Evolutionary conservation across 2,329 filamentous ascomycete genomes (phyloP), one percentile per base, ranked within the genome.

Genomic region (Zalaria sp.): DNA sequence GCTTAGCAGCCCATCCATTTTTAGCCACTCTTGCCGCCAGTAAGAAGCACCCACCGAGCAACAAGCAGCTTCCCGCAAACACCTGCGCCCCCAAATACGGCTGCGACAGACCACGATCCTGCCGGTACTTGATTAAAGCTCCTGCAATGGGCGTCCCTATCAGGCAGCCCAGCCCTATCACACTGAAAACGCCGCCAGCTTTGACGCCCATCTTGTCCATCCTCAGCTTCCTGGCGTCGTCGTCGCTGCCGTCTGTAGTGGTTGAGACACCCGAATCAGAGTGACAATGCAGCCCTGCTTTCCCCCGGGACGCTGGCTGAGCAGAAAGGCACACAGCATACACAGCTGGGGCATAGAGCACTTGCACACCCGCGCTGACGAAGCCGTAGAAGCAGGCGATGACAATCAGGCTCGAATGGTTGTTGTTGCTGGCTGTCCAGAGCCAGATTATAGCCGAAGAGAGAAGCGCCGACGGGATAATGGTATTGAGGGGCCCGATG

Each of bases 371-470:
- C 1, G 54, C 56, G 9, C 51, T 48, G 11, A 50, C 47, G 43
- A 59, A 58, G 6, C 57, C 57, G 40, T 59, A 59, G 39, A 57
- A 52, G 44, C 51, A 55, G 1, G 54, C 56, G 3, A 59, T 42
- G 32, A 56, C 48, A 2, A 50, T 51, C 9, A 59, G 41, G 27
- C 45, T 36, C 35, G 39, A 25, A 40, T 38, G 37, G 38, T 28
- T 29, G 39, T 50, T 8, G 40, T 57, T 4, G 61, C 60, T 10
- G 56, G 49, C 51, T 7, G 66, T 60, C 73, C 74, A 77, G 35
- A 69, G 47, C 34, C 68, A 65, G 51, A 70, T 65, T 3, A 75
- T 54, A 8, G 67, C 56, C 25, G 62, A 64, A 0, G 65, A 65
- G 32, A 75, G 65, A 3, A 75, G 58, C 2, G 63, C 51, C 0